Percentiles rank a stretch among this genome's conserved stretches.
These are phyloP conservation scores for Euphorbia tirucalli DNA, from an alignment of 345 rosid genomes.

Conservation along the genomic window DNA sequence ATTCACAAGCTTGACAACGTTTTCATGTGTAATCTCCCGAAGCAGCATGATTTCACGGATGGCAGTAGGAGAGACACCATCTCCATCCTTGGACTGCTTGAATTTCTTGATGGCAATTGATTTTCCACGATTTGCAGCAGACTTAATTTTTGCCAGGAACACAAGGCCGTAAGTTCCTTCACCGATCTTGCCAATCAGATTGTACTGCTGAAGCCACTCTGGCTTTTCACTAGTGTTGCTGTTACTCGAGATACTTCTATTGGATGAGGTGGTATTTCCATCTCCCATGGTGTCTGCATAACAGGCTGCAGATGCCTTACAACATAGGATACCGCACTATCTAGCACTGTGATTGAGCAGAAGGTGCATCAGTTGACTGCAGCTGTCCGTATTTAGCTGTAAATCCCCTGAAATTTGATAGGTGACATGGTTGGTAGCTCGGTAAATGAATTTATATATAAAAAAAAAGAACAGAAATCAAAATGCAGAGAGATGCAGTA, in stretches of 20 bases:
- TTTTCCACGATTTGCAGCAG: conserved; percentile 71
- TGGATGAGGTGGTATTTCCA: conserved; percentile 30
- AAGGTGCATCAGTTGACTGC: conserved; percentile 1
- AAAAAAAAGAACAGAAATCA: not conserved
- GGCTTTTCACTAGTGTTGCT: conserved; percentile 56
- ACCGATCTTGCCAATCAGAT: conserved; percentile 96
- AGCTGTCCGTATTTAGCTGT: not conserved
- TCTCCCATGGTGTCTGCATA: conserved; percentile 49
- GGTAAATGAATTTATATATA: not conserved
- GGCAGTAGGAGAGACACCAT: conserved; percentile 99
- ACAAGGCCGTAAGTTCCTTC: conserved; percentile 99
- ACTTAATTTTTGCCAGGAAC: conserved; percentile 81
- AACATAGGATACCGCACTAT: not conserved
- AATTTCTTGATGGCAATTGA: conserved; percentile 96
- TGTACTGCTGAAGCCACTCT: conserved; percentile 98
- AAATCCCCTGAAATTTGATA: conserved; percentile 5
- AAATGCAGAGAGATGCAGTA: conserved; percentile 1
- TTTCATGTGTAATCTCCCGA: conserved; percentile 89
- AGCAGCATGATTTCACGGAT: conserved; percentile 99
- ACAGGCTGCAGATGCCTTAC: conserved; percentile 6
- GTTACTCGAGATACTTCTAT: conserved; percentile 29
- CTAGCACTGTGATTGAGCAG: not conserved
- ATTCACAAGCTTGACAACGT: conserved; percentile 94
- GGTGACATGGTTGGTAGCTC: not conserved
- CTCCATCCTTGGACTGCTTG: conserved; percentile 99